phyloP scores from a whole-genome alignment of 108 stramenopile genomes.

The Fistulifera solaris region DNA sequence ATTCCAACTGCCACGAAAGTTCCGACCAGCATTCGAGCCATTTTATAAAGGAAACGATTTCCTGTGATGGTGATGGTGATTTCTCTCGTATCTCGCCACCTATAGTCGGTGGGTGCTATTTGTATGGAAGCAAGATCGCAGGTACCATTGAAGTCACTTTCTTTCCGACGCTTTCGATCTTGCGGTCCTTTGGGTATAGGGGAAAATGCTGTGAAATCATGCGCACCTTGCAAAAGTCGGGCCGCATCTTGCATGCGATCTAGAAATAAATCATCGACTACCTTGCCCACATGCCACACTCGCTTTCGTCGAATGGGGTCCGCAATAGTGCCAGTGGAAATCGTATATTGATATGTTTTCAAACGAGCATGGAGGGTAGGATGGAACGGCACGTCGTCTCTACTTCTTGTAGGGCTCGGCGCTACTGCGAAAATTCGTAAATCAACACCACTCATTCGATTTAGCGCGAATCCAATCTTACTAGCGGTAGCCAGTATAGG shows the following conservation, averaged over 20 bases:
- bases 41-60: slow-evolving; percentile 79
- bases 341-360: slow-evolving; percentile 62
- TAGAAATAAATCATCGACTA: slow-evolving; percentile 1
- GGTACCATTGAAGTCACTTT: slow-evolving; percentile 26
- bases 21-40: slow-evolving; percentile 73
- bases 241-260: slow-evolving; percentile 5
- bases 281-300: slow-evolving; percentile 45
- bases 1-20: slow-evolving; percentile 54
- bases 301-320: slow-evolving; percentile 51
- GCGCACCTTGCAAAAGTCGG: slow-evolving; percentile 21
- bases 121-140: slow-evolving; percentile 24
- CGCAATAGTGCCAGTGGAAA: slow-evolving; percentile 44
- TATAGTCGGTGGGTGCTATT: background rate
- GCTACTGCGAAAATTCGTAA: slow-evolving; percentile 45
- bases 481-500: slow-evolving; percentile 51
- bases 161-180: slow-evolving; percentile 14
- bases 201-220: slow-evolving; percentile 66
- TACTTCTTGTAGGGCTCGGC: slow-evolving; percentile 25
- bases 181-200: slow-evolving; percentile 54
- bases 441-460: slow-evolving; percentile 71
- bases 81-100: slow-evolving; percentile 1
- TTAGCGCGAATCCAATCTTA: slow-evolving; percentile 56
- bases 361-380: slow-evolving; percentile 45
- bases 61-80: slow-evolving; percentile 36
- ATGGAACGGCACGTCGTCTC: slow-evolving; percentile 43